Evolutionary conservation across 306 rosid species (phyloP), one percentile per base, ranked within the genome.

Genomic region (Albizia julibrissin): DNA sequence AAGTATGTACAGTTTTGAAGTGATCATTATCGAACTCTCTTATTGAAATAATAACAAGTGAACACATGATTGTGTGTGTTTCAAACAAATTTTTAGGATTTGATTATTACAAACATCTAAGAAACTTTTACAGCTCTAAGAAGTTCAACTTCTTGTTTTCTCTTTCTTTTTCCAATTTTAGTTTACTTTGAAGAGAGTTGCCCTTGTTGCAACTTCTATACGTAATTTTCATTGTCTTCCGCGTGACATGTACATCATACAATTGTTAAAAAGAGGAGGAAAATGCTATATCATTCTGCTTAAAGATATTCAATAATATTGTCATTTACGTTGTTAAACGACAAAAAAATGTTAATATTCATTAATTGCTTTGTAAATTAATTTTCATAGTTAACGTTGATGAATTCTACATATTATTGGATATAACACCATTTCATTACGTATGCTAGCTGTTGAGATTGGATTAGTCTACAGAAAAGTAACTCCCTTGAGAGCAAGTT

Each of bases 161-260:
- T 3, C 22, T 69, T 44, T 42, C 31, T 11, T 5, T 39, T 42
- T 69, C 21, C 5, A 21, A 11, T 58, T 68, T 9, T 5, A 27
- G 19, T 68, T 47, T 69, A 44, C 21, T 24, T 74, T 24, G 47
- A 56, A 52, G 76, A 52, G 68, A 77, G 75, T 40, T 71, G 67
- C 72, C 49, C 66, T 24, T 64, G 3, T 10, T 58, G 65, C 19
- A 71, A 40, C 37, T 79, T 75, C 61, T 7, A 19, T 19, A 22
- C 9, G 18, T 52, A 19, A 52, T 78, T 64, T 14, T 19, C 58
- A 16, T 18, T 50, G 49, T 61, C 61, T 75, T n/a, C 59, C 13
- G 47, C 49, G 1, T 78, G 69, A 61, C 49, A 3, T 83, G 61
- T 27, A 79, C 56, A 54, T 72, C 27, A 72, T 61, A 15, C 46